Base-by-base conservation (phyloP, 495 filamentous ascomycete species). In the Tuber melanosporum region DNA sequence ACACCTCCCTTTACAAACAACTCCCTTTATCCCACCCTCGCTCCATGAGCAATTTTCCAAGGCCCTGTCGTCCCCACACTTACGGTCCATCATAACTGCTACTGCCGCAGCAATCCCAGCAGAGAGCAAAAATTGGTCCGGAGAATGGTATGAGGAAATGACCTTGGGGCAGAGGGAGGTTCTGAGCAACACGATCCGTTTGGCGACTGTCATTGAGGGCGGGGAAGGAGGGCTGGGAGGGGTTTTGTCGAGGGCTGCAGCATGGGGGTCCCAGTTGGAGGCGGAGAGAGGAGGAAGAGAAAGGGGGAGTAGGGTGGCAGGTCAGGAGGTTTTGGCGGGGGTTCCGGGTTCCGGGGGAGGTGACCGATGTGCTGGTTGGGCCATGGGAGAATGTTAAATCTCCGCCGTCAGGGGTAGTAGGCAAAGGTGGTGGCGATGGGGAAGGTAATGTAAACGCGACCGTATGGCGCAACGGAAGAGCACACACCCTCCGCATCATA, bases 301-400 rank as follows among this genome's bases (percentile, higher is more conserved):
- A 57, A 39, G 46, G 57, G 32, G 72, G 39, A 9, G 26, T 66
- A 32, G 57, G 52, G 39, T 72, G 42, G 76, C 70, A 71, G 73
- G 72, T 26, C 72, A 79, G 41, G 42, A 80, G 73, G 77, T 77
- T 49, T 36, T 70, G 44, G 77, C 57, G 57, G 26, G n/a, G 57
- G 10, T 66, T 66, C 26, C 32, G 57, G 57, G 12, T 66, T 66
- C 57, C 57, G n/a, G 57, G 57, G n/a, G 57, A 66, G 26, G 26
- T 10, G n/a, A 15, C 0, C 12, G 57, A 66, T 66, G 26, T 14
- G 9, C 57, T 66, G 15, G 57, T 12, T 32, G 57, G 57, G 12
- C 57, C 57, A 10, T 66, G 57, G 57, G 57, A 66, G 26, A 8
- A 32, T 15, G 57, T 15, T 14, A 66, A 32, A 32, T n/a, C 14